Percentiles rank a stretch among this genome's conserved stretches.
phyloP scores from a whole-genome alignment of 345 rosid species.

The Litchi chinensis region DNA sequence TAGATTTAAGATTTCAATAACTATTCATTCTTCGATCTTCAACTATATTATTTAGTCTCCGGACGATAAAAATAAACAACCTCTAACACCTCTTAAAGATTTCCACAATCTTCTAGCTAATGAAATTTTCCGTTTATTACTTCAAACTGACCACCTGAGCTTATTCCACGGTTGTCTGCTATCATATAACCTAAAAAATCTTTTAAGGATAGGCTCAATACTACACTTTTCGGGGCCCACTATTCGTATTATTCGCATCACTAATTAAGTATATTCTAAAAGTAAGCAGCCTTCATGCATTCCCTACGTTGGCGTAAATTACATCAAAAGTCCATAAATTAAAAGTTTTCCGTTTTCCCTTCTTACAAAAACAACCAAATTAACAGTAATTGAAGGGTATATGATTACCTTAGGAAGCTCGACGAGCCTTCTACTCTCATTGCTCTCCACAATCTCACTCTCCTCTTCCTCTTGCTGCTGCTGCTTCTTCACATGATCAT shows the following conservation, averaged over 20 bases:
- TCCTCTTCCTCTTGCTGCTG: constrained; percentile 12
- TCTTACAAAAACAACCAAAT: too few species aligned
- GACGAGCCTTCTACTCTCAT: constrained; percentile 84
- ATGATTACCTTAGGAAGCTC: constrained; percentile 79
- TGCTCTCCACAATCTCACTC: constrained; percentile 55
- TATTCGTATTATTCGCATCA: not conserved
- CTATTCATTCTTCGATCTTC: too few species aligned
- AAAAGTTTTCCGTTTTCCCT: too few species aligned
- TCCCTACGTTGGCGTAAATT: not conserved
- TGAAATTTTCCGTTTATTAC: not conserved
- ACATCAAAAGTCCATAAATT: not conserved
- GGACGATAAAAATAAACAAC: too few species aligned
- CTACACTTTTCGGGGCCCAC: not conserved
- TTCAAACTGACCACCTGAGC: not conserved
- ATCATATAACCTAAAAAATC: not conserved
- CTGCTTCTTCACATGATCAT: constrained; percentile 21
- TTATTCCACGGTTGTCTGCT: not conserved
- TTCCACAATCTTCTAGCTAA: not conserved
- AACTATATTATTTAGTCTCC: too few species aligned
- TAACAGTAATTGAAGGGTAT: not conserved
- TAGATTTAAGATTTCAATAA: too few species aligned
- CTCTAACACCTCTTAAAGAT: too few species aligned
- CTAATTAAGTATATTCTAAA: not conserved
- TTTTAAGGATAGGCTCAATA: not conserved
- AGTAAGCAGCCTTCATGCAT: not conserved